These are phyloP conservation scores for Bondarzewia mesenterica DNA, from an alignment of 1,284 basidiomycete genomes.

Conservation along the genomic window DNA sequence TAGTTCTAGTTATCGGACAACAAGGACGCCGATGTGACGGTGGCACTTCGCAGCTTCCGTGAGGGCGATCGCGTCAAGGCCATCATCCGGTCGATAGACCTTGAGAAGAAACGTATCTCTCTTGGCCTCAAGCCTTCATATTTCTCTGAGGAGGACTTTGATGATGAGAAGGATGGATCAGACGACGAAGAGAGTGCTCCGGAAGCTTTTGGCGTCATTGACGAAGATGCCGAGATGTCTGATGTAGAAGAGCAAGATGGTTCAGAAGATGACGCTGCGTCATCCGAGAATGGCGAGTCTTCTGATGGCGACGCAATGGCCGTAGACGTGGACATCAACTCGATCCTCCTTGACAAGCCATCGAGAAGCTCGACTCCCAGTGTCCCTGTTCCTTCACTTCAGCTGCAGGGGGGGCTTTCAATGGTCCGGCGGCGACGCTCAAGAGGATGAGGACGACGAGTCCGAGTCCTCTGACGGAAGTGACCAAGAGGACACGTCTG, in stretches of 20 bases:
- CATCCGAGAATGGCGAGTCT: conserved; percentile 16
- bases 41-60: conserved; percentile 78
- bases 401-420: conserved; percentile 58
- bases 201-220: conserved; percentile 22
- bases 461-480: conserved; percentile 42
- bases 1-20: conserved; percentile 71
- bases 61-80: conserved; percentile 86
- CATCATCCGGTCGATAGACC: conserved; percentile 65
- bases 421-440: conserved; percentile 44
- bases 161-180: conserved; percentile 21
- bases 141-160: conserved; percentile 57
- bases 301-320: conserved; percentile 31
- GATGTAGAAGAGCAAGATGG: conserved; percentile 18
- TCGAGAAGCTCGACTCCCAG: conserved; percentile 7
- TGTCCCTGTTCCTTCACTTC: conserved; percentile 29
- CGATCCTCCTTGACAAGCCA: conserved; percentile 12
- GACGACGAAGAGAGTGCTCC: conserved; percentile 25
- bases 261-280: conserved; percentile 8
- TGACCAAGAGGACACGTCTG: conserved; percentile 29
- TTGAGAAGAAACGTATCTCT: conserved; percentile 72
- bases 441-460: conserved; percentile 26
- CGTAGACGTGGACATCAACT: conserved; percentile 28
- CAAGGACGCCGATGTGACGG: conserved; percentile 65
- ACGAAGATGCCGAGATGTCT: conserved; percentile 21
- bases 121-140: conserved; percentile 88